Percentiles rank a stretch among this genome's conserved stretches.
Evolutionary conservation across 495 filamentous ascomycete genomes (phyloP).

Genomic region (Acidomyces sp.): DNA sequence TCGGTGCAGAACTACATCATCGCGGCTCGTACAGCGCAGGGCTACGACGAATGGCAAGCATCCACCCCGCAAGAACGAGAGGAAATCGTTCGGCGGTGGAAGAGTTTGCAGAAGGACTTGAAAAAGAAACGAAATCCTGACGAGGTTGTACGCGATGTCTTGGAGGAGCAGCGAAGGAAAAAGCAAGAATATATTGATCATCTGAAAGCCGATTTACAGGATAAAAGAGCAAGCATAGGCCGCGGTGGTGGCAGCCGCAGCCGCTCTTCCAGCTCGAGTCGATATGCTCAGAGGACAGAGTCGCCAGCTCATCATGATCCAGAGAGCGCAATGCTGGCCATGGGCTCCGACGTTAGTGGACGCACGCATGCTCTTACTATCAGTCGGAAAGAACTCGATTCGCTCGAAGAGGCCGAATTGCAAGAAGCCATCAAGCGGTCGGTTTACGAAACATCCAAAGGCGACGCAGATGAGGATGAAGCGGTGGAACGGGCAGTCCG

Average conservation of each 20-base stretch:
- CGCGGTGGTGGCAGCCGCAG: conserved; percentile 2
- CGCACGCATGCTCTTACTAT: not conserved
- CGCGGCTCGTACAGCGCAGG: conserved; percentile 57
- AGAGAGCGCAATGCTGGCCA: conserved; percentile 1
- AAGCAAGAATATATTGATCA: conserved; percentile 20
- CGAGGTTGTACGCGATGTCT: conserved; percentile 28
- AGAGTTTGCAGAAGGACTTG: conserved; percentile 38
- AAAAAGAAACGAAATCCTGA: conserved; percentile 41
- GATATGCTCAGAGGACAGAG: not conserved
- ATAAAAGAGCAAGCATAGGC: too few relatives aligned
- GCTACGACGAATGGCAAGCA: conserved; percentile 45
- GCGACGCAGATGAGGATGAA: conserved; percentile 52
- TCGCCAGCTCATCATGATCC: not conserved
- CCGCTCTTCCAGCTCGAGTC: conserved; percentile 3
- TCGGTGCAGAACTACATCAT: conserved; percentile 60
- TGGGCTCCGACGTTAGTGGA: not conserved
- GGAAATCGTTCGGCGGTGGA: conserved; percentile 48
- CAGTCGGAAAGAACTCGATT: not conserved
- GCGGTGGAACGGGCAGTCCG: conserved; percentile 56
- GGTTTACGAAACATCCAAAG: conserved; percentile 52
- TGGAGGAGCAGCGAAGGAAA: conserved; percentile 29
- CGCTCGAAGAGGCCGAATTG: conserved; percentile 38
- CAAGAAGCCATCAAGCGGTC: conserved; percentile 57
- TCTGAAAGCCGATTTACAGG: conserved; percentile 2
- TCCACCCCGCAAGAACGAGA: conserved; percentile 39